Base-by-base conservation (phyloP, 1,284 basidiomycete genomes). In the Naganishia sp. region DNA sequence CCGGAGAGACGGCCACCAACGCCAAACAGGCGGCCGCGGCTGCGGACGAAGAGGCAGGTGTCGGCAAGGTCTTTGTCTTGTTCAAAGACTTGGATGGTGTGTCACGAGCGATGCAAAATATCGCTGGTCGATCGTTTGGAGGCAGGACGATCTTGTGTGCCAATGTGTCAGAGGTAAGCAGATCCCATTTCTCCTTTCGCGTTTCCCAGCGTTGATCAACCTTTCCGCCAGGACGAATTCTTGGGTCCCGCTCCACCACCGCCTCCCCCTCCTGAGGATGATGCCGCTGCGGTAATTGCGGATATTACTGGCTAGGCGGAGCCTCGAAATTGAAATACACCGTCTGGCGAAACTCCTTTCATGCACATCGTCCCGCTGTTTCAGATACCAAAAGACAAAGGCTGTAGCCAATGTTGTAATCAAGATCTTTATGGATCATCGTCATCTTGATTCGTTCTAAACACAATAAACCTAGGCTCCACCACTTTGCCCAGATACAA, bases 21-120 rank as follows among this genome's bases (percentile, higher is more conserved):
- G 77, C 73, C 5, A 87, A 90, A 75, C 48, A 61, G 28, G 77
- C 67, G 21, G 68, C 66, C 11, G 67, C 68, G 42, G 84, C 87
- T 64, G 82, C 83, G 49, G 90, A 93, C 77, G 92, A 95, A 77
- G 90, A 92, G 48, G 84, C 89, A 3, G 94, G 94, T 55, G 94
- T 97, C 25, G 94, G 94, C 18, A 85, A 93, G 57, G 94, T 97
- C 18, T 97, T 94, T 78, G 92, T 97, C 72, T 89, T 90, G 80
- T 97, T 89, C 78, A 72, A 70, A 36, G 82, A 87, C 50, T 77
- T 87, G 6, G 81, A 82, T 9, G 81, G 85, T 60, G 91, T 92
- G 16, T 82, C 83, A 46, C 80, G 78, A 66, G 94, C 90, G 39
- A 83, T 97, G 77, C 88, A 89, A 75, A 86, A 87, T 43, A 84